A percentile compares a stretch with the other conserved stretches of the same genome.
Evolutionary conservation across 2,329 filamentous ascomycete species (phyloP).

Genomic region (Trichoderma oligosporum): DNA sequence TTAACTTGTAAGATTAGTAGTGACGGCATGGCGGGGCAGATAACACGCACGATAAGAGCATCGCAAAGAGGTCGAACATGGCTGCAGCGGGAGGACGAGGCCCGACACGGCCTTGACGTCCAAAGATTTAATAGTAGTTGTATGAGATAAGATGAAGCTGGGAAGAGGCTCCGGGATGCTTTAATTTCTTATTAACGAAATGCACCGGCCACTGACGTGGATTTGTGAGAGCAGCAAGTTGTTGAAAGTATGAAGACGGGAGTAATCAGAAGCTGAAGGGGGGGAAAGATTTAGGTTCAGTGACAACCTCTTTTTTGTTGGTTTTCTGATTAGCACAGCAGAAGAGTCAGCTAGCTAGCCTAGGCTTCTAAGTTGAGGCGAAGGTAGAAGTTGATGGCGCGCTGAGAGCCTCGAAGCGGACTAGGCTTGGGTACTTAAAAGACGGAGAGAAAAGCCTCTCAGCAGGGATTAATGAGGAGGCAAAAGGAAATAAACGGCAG

Average conservation of each 20-base stretch:
- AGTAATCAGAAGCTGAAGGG: neutral
- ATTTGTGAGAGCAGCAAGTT: slow-evolving; percentile 2
- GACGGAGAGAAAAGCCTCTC: neutral
- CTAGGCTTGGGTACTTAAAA: neutral
- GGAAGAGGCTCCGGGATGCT: neutral
- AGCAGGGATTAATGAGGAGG: neutral
- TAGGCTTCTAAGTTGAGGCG: neutral
- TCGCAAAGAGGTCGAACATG: slow-evolving; percentile 77
- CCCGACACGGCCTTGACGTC: slow-evolving; percentile 30
- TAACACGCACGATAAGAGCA: slow-evolving; percentile 67
- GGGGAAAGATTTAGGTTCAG: neutral
- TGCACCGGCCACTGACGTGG: neutral
- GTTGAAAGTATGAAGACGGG: neutral
- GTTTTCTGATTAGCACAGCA: neutral
- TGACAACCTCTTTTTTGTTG: slow-evolving; percentile 4
- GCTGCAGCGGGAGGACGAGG: slow-evolving; percentile 26
- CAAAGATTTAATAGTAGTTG: neutral
- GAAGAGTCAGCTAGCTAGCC: neutral
- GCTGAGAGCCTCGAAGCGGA: neutral
- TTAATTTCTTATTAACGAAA: neutral
- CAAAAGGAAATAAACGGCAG: neutral
- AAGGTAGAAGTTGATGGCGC: neutral
- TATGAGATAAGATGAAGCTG: neutral
- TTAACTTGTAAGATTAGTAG: slow-evolving; percentile 17
- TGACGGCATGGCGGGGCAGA: slow-evolving; percentile 20